Evolutionary conservation across 1,139 yeast species (phyloP).

Genomic region (Hemisphaericaspora subhashii): DNA sequence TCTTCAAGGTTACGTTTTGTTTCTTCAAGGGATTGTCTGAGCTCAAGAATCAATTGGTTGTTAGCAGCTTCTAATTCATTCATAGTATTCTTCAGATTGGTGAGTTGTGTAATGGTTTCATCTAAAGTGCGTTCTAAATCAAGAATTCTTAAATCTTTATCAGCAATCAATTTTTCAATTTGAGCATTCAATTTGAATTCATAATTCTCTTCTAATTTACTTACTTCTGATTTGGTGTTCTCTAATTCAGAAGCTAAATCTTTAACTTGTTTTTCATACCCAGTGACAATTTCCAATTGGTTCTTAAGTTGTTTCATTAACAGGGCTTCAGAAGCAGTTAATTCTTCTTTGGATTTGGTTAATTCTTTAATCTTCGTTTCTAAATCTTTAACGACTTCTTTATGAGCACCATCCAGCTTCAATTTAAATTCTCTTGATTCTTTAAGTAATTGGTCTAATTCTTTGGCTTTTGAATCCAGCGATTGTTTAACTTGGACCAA

Average conservation of each 20-base stretch:
- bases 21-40: conserved; percentile 8
- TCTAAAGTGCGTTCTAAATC: conserved; percentile 12
- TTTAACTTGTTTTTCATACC: conserved; percentile 1
- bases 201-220: conserved; percentile 22
- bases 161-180: conserved; percentile 29
- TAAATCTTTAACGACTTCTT: conserved; percentile 1
- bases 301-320: conserved; percentile 3
- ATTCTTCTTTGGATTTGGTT: conserved; percentile 3
- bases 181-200: conserved; percentile 30
- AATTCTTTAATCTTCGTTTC: conserved; percentile 10
- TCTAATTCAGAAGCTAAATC: conserved; percentile 3
- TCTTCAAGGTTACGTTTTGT: conserved; percentile 6
- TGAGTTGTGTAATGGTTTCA: conserved; percentile 2
- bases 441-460: conserved; percentile 6
- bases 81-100: conserved; percentile 1
- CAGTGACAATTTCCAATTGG: conserved; percentile 4
- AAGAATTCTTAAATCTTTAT: conserved; percentile 25
- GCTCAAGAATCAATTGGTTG: conserved; percentile 8
- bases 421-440: conserved; percentile 1
- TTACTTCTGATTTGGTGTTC: conserved; percentile 4
- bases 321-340: conserved; percentile 4
- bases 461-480: conserved; percentile 3
- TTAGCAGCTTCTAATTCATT: conserved; percentile 7
- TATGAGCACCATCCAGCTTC: background rate
- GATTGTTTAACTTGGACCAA: conserved; percentile 3